Evolutionary conservation across 2,329 filamentous ascomycete genomes (phyloP).

Genomic region (Pezicula rhizophila): DNA sequence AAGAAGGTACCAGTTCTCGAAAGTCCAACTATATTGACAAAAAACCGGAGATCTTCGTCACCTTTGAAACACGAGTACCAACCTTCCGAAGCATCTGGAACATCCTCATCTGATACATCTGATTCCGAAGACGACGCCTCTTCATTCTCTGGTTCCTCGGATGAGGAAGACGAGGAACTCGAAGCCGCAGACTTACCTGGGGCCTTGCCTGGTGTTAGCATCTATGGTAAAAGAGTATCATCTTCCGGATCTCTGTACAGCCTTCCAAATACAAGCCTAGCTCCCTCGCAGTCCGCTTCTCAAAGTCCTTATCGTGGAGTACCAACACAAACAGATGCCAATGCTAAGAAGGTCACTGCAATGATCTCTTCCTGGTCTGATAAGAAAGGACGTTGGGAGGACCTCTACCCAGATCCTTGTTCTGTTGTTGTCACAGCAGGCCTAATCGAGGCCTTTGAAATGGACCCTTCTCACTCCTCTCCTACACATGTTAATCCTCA

Average conservation of each 20-base stretch:
- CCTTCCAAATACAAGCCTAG: constrained; percentile 45
- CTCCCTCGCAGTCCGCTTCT: constrained; percentile 76
- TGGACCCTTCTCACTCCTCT: constrained; percentile 31
- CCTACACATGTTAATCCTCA: constrained; percentile 32
- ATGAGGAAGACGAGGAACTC: constrained; percentile 52
- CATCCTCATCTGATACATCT: constrained; percentile 48
- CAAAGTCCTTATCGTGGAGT: constrained; percentile 61
- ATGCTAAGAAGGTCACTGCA: constrained; percentile 39
- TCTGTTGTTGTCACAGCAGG: constrained; percentile 52
- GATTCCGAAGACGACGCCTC: constrained; percentile 48
- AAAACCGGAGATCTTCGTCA: constrained; percentile 73
- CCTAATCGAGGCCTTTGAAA: constrained; percentile 50
- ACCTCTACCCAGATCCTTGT: constrained; percentile 45
- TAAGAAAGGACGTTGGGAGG: constrained; percentile 53
- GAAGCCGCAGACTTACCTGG: constrained; percentile 39
- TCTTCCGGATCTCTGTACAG: constrained; percentile 20
- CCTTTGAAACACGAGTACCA: constrained; percentile 96
- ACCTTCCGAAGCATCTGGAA: constrained; percentile 66
- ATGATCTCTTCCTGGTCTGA: constrained; percentile 59
- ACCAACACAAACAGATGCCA: constrained; percentile 33
- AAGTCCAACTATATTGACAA: constrained; percentile 16
- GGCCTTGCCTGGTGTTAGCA: constrained; percentile 23
- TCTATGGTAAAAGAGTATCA: constrained; percentile 10
- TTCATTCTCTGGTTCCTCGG: constrained; percentile 39
- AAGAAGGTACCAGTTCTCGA: constrained; percentile 24